Base-by-base conservation (phyloP, 2,329 filamentous ascomycete genomes). In the Lecanicillium sp. region DNA sequence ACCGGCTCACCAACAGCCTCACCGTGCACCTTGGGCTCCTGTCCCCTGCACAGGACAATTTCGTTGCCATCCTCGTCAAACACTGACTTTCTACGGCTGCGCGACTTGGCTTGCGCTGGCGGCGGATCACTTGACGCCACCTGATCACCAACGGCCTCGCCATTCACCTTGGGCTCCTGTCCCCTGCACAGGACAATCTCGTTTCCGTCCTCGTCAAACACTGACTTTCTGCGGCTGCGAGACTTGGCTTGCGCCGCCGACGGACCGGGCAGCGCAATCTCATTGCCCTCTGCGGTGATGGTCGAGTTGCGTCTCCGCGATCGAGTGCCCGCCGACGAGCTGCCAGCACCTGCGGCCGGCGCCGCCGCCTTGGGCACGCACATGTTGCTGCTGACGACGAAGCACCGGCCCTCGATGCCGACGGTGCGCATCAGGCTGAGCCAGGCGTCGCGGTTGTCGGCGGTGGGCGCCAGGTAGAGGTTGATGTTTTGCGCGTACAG, bases 401-500 rank as follows among this genome's bases (percentile, higher is more conserved):
- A 89, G 49, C 86, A 86, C 15, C 89, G 72, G 0, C 88, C 85
- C 59, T 97, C 90, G 38, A 77, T 72, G 3, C 79, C 88, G 6
- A 92, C 70, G 0, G 88, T 94, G 37, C 82, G 74, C 79, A 95
- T 83, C n/a, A 94, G 66, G 0, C 78, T 65, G 17, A 86, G 62
- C 90, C 90, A 97, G 0, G 85, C 79, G 51, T 90, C 84, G 44
- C 89, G 73, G 15, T 72, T 77, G 62, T 96, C 90, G 2, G 89
- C 89, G 1, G 89, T 96, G 0, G 90, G 90, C 0, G 89, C 88
- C 2, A 96, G 76, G 61, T 90, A 96, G 11, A 96, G 65, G 57
- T 94, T 94, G 52, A 96, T 79, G 55, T 94, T 94, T 60, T 96
- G 90, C 3, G 78, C 74, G 59, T 96, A 97, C 28, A 96, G 69